Percentiles rank a stretch among this genome's conserved stretches.
Evolutionary conservation across 1,284 basidiomycete species (phyloP).

Genomic region (Trichosporon sp.): DNA sequence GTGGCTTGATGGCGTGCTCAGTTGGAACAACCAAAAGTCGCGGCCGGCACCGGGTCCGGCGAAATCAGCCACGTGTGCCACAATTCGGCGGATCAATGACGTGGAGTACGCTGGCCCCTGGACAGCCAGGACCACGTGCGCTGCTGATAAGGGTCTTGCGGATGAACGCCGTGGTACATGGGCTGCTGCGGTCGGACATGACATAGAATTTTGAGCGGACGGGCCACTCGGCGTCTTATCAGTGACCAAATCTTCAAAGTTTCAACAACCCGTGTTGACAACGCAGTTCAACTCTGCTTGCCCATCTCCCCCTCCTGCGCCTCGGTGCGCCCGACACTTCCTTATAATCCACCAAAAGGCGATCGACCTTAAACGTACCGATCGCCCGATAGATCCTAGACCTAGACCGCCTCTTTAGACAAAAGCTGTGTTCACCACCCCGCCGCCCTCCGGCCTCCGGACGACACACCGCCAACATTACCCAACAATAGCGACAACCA

Average conservation of each 20-base stretch:
- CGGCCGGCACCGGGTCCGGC: neutral
- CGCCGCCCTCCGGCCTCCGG: neutral
- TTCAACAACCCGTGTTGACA: conserved; percentile 2
- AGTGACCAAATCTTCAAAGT: neutral
- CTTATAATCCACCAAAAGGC: neutral
- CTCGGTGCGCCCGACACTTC: neutral
- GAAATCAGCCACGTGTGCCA: conserved; percentile 2
- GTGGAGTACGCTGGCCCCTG: neutral
- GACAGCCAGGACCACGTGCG: neutral
- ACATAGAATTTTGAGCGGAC: neutral
- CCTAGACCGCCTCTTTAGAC: neutral
- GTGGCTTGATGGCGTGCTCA: neutral
- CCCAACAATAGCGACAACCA: neutral
- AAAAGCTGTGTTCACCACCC: neutral
- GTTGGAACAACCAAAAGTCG: neutral
- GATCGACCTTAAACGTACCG: neutral
- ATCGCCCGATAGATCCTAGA: neutral
- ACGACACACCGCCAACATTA: neutral
- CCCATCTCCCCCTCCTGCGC: neutral
- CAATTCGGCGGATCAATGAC: neutral
- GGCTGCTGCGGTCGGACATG: neutral
- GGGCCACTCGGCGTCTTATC: conserved; percentile 1
- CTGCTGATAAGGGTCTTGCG: neutral
- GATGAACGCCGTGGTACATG: neutral
- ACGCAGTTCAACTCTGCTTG: conserved; percentile 5